phyloP scores from a whole-genome alignment of 2,329 filamentous ascomycete genomes.

The Pseudogymnoascus sp. region DNA sequence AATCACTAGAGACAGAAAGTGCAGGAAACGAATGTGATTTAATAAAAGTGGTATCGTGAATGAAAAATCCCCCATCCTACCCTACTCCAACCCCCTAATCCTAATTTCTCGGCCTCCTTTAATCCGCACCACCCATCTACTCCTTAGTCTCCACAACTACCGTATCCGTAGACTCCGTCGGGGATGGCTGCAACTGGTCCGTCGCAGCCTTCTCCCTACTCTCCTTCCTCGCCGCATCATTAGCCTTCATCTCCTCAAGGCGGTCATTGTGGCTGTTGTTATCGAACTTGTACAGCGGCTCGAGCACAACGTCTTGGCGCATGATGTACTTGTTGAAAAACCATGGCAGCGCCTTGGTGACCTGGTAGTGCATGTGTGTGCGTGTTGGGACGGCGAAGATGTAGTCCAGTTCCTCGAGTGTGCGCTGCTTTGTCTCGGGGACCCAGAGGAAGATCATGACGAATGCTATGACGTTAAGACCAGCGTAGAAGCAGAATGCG shows the following conservation, averaged over 20 bases:
- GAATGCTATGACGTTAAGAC: slow-evolving; percentile 45
- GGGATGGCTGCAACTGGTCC: background rate
- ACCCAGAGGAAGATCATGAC: slow-evolving; percentile 46
- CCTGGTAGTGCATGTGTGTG: slow-evolving; percentile 21
- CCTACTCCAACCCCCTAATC: background rate
- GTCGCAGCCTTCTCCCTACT: background rate
- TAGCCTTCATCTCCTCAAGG: background rate
- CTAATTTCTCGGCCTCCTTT: background rate
- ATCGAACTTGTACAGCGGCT: slow-evolving; percentile 46
- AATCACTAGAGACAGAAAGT: background rate
- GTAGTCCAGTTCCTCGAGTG: slow-evolving; percentile 31
- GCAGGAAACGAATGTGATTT: background rate
- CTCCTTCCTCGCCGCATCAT: background rate
- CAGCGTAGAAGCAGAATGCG: slow-evolving; percentile 45
- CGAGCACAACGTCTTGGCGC: slow-evolving; percentile 35
- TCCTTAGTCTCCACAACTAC: background rate
- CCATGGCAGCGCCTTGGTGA: slow-evolving; percentile 51
- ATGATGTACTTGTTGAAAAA: slow-evolving; percentile 27
- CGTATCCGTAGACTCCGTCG: background rate
- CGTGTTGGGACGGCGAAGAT: slow-evolving; percentile 34
- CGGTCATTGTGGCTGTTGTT: background rate
- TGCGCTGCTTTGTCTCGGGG: slow-evolving; percentile 46
- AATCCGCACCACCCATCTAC: background rate
- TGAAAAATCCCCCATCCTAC: background rate
- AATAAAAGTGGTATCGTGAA: slow-evolving; percentile 4